Percentiles rank a stretch among this genome's conserved stretches.
Evolutionary conservation across 1,284 basidiomycete species (phyloP).

Genomic region (Cystobasidium slooffiae): DNA sequence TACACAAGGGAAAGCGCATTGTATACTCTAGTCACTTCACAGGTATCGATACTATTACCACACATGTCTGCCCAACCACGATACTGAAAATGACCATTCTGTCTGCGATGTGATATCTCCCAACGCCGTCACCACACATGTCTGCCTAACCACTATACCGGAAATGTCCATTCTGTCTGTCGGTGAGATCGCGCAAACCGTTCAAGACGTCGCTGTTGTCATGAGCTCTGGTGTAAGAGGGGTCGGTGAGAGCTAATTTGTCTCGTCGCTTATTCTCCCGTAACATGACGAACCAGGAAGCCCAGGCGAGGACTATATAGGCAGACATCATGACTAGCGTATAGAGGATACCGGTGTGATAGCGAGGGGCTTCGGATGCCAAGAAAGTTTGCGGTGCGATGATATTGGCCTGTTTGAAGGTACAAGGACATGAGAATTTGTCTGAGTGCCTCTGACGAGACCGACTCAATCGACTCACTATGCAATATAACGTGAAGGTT

Average conservation of each 20-base stretch:
- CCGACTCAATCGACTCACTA: neutral
- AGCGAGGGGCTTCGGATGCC: neutral
- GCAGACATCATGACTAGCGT: neutral
- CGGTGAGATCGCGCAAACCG: neutral
- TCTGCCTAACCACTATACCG: neutral
- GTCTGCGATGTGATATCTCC: too few relatives aligned
- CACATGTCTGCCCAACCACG: too few relatives aligned
- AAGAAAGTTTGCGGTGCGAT: conserved; percentile 11
- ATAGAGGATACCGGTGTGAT: conserved; percentile 2
- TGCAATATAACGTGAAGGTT: neutral
- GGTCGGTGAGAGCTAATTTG: neutral
- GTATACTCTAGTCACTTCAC: too few relatives aligned
- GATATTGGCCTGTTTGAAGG: neutral
- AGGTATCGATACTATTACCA: too few relatives aligned
- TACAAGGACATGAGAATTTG: too few relatives aligned
- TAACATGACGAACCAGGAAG: neutral
- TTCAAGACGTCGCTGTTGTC: neutral
- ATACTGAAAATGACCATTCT: neutral
- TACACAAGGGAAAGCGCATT: too few relatives aligned
- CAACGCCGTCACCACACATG: too few relatives aligned
- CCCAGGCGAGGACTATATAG: neutral
- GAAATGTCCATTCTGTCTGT: neutral
- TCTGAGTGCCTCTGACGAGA: too few relatives aligned
- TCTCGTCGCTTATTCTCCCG: neutral
- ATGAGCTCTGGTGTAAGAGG: neutral